Conservation (phyloP, 495 filamentous ascomycete genomes). For the Trypethelium eluteriae region DNA sequence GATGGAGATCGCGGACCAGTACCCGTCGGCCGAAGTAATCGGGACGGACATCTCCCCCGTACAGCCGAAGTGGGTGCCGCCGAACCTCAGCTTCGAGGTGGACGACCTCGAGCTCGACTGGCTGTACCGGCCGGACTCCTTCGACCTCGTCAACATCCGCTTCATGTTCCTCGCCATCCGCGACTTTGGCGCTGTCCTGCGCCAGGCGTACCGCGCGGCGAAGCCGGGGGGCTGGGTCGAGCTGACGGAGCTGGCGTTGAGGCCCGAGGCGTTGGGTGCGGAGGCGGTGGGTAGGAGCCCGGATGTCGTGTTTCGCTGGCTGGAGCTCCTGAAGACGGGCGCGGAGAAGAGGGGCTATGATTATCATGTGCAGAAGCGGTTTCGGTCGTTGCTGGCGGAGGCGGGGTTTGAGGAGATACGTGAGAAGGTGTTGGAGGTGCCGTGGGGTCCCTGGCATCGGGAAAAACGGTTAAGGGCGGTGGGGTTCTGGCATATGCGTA, state of each 20-base stretch:
- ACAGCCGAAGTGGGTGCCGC: slow-evolving; percentile 37
- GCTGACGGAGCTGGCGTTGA: slow-evolving; percentile 10
- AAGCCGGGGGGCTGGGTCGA: slow-evolving; percentile 14
- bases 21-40: slow-evolving; percentile 19
- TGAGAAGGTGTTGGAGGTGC: slow-evolving; percentile 1
- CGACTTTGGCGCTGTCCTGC: slow-evolving; percentile 10
- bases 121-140: slow-evolving; percentile 45
- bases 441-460: slow-evolving; percentile 12
- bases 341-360: slow-evolving; percentile 11
- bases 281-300: not conserved
- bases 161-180: slow-evolving; percentile 11
- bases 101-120: slow-evolving; percentile 49
- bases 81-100: slow-evolving; percentile 49
- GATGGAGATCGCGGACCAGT: slow-evolving; percentile 39
- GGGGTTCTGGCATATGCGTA: slow-evolving; percentile 14
- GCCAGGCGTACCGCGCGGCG: not conserved
- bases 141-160: slow-evolving; percentile 55
- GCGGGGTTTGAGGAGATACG: slow-evolving; percentile 12
- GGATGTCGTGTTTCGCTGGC: slow-evolving; percentile 3
- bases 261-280: not conserved
- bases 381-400: not conserved
- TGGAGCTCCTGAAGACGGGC: not conserved
- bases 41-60: slow-evolving; percentile 33
- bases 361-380: not conserved
- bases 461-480: slow-evolving; percentile 13